phyloP scores from a whole-genome alignment of 495 filamentous ascomycete genomes.

The Neurospora tetraspora region DNA sequence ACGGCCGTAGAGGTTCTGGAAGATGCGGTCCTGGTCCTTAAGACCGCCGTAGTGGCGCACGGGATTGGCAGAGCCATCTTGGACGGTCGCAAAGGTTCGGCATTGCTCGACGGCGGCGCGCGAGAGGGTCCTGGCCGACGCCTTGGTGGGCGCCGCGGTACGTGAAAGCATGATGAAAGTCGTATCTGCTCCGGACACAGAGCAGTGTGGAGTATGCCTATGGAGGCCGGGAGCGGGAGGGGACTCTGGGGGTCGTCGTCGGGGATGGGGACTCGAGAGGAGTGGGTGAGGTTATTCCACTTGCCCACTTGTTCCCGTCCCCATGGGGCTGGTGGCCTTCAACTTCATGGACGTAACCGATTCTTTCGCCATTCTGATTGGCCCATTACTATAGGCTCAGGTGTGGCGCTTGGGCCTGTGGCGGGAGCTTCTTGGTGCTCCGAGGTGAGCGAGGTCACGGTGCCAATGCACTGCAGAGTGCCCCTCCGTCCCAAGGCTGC shows the following conservation, averaged over 20 bases:
- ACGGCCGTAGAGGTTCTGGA: constrained; percentile 94
- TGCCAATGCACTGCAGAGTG: background rate
- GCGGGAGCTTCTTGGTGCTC: background rate
- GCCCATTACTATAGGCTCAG: background rate
- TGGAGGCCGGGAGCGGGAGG: constrained; percentile 18
- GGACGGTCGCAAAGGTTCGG: constrained; percentile 69
- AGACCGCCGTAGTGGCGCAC: constrained; percentile 69
- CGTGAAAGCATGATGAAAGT: constrained; percentile 36
- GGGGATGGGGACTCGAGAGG: background rate
- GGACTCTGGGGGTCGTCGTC: constrained; percentile 1
- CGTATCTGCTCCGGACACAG: constrained; percentile 30
- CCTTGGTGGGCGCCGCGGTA: constrained; percentile 34
- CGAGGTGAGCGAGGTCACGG: background rate
- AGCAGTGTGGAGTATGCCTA: constrained; percentile 34
- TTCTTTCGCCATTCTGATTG: background rate
- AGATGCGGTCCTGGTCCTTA: constrained; percentile 93
- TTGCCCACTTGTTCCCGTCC: background rate
- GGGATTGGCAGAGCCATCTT: constrained; percentile 64
- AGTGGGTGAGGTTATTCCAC: constrained; percentile 4
- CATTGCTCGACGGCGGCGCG: constrained; percentile 21
- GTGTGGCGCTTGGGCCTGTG: background rate
- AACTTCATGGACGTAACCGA: background rate
- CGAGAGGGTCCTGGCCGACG: constrained; percentile 30
- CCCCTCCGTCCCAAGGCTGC: background rate
- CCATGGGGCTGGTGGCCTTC: background rate